These are phyloP conservation scores for Debaryomyces fabryi DNA, from an alignment of 1,139 yeast species.

Conservation along the genomic window DNA sequence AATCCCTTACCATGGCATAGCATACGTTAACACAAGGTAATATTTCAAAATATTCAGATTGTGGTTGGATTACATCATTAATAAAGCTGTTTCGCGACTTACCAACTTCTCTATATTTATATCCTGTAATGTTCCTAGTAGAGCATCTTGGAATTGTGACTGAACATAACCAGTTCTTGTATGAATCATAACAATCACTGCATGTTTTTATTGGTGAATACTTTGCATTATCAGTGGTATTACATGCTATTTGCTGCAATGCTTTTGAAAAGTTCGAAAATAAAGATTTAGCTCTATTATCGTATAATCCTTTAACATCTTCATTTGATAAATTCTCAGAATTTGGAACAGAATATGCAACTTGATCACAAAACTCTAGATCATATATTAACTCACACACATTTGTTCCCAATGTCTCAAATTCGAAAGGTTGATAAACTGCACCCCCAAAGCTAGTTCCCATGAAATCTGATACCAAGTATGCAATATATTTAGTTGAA, in stretches of 20 bases:
- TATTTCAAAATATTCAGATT: constrained; percentile 68
- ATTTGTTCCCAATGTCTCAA: constrained; percentile 57
- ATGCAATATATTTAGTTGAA: constrained; percentile 67
- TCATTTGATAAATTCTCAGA: constrained; percentile 26
- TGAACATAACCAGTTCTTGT: constrained; percentile 88
- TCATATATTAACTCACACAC: constrained; percentile 78
- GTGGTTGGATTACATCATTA: constrained; percentile 60
- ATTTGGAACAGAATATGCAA: constrained; percentile 88
- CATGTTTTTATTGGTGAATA: constrained; percentile 79
- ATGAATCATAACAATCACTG: constrained; percentile 68
- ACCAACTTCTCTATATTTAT: constrained; percentile 49
- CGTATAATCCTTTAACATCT: constrained; percentile 52
- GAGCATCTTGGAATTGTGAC: constrained; percentile 90
- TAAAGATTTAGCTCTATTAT: constrained; percentile 55
- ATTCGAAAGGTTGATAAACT: constrained; percentile 59
- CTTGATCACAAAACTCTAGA: constrained; percentile 74
- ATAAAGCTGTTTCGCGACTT: constrained; percentile 66
- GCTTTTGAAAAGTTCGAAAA: constrained; percentile 75
- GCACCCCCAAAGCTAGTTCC: constrained; percentile 62
- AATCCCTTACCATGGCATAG: constrained; percentile 74
- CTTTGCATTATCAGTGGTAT: constrained; percentile 65
- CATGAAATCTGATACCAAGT: constrained; percentile 55
- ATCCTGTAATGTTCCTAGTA: constrained; percentile 48
- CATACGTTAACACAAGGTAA: constrained; percentile 87
- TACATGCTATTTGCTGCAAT: constrained; percentile 75